A percentile compares a stretch with the other conserved stretches of the same genome.
Conservation (phyloP, 1,284 basidiomycete species). For the Trichosporon asahii region DNA sequence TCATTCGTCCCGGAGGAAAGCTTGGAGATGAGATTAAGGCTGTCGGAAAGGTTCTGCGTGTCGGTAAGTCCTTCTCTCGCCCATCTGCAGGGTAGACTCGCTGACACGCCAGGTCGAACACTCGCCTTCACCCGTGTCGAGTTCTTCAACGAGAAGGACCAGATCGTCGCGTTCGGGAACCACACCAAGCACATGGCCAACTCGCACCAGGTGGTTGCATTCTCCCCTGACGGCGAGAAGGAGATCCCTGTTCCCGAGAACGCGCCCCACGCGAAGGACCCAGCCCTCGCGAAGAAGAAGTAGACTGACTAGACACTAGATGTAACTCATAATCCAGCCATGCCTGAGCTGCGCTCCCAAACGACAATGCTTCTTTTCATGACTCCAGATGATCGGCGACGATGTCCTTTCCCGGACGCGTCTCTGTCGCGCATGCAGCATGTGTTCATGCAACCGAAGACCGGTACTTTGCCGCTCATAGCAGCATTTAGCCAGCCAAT, state of each 20-base stretch:
- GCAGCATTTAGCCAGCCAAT: conserved; percentile 3
- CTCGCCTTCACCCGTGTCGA: conserved; percentile 44
- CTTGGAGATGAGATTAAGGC: conserved; percentile 38
- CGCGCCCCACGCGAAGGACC: not conserved
- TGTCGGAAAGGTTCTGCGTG: conserved; percentile 45
- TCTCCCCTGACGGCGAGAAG: conserved; percentile 40
- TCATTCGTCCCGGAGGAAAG: conserved; percentile 47
- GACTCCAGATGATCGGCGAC: not conserved
- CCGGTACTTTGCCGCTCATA: not conserved
- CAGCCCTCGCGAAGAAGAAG: conserved; percentile 2
- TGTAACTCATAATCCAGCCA: not conserved
- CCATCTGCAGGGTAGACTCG: no score
- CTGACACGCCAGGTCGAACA: conserved; percentile 31
- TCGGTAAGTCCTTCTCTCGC: conserved; percentile 31
- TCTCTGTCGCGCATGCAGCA: not conserved
- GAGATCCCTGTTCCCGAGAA: conserved; percentile 28
- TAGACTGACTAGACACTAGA: conserved; percentile 7
- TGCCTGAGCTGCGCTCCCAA: not conserved
- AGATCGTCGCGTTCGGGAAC: conserved; percentile 48
- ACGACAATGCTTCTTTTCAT: no score
- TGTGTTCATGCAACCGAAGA: not conserved
- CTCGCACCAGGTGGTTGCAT: conserved; percentile 27
- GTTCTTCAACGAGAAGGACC: conserved; percentile 40
- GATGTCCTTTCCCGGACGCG: no score
- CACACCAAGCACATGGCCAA: conserved; percentile 51